Evolutionary conservation across 2,329 filamentous ascomycete genomes (phyloP), one percentile per base, ranked within the genome.

Genomic region (Aspergillus fructus): DNA sequence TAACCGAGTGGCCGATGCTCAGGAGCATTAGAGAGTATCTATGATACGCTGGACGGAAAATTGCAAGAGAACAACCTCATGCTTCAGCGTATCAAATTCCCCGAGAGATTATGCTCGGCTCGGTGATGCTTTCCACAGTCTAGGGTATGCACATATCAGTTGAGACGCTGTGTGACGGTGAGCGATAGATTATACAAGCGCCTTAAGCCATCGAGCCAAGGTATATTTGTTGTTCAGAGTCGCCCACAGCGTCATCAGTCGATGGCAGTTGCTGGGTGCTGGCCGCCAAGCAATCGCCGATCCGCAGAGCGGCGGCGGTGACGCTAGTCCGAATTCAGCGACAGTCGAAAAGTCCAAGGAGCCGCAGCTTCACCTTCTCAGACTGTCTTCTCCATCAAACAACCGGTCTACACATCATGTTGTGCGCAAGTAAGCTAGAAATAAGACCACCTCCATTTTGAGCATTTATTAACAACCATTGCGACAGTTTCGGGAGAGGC

Each of bases 401-500:
- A 67, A 39, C 60, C 60, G 53, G 46, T 54, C 48, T 49, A 63
- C 61, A 62, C 58, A 64, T 62, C 64, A 89, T 87, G 74, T 81
- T 88, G 61, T 86, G 82, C 63, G 86, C 86, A 74, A 89, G 83
- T 86, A 83, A 83, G 77, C 85, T 4, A 11, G 27, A 11, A 30
- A 2, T 9, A 30, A 30, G 27, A 30, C 9, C 2, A 30, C 8
- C 17, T 30, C 5, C 7, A 39, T 27, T 21, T 37, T 40, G 52
- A 13, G 56, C 49, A 13, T 37, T 41, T 53, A 50, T 63, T 70
- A 51, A 72, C 47, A 3, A 39, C 49, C 37, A 57, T 59, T 55
- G 55, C 55, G 59, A 55, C 70, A 96, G 93, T 99, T 77, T 99
- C 94, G 62, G 94, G 94, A 79, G 93, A 97, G 84, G 88, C 91